Percentiles rank a stretch among this genome's conserved stretches.
Conservation (phyloP, 2,329 filamentous ascomycete species). For the Claviceps sp. region DNA sequence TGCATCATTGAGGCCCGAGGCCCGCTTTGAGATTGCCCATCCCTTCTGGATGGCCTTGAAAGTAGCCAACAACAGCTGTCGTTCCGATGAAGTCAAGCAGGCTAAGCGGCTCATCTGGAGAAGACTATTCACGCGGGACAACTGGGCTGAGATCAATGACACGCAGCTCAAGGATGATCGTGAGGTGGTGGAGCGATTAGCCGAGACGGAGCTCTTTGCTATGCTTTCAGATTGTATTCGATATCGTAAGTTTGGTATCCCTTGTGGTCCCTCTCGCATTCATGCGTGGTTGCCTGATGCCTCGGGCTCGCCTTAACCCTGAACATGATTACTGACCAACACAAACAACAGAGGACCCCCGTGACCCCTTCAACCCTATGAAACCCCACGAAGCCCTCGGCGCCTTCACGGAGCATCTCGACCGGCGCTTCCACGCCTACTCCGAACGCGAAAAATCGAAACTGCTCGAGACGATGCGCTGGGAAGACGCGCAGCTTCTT, state of each 20-base stretch:
- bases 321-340: slow-evolving; percentile 14
- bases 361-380: slow-evolving; percentile 30
- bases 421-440: slow-evolving; percentile 44
- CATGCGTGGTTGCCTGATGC: no score
- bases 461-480: slow-evolving; percentile 56
- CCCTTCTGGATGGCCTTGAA: slow-evolving; percentile 67
- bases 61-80: slow-evolving; percentile 41
- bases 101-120: slow-evolving; percentile 65
- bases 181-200: slow-evolving; percentile 49
- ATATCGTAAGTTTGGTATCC: slow-evolving; percentile 40
- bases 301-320: not conserved
- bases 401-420: slow-evolving; percentile 47
- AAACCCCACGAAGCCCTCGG: slow-evolving; percentile 41
- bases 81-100: slow-evolving; percentile 43
- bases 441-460: slow-evolving; percentile 52
- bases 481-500: slow-evolving; percentile 53
- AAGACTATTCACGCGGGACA: slow-evolving; percentile 67
- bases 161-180: slow-evolving; percentile 61
- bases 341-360: slow-evolving; percentile 24
- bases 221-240: slow-evolving; percentile 52
- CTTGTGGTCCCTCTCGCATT: not conserved
- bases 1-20: slow-evolving; percentile 37
- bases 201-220: slow-evolving; percentile 53
- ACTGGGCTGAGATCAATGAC: slow-evolving; percentile 72
- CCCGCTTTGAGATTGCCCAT: slow-evolving; percentile 39